These are phyloP conservation scores for Clitopilus hobsonii DNA, from an alignment of 768 basidiomycete species.

Conservation along the genomic window DNA sequence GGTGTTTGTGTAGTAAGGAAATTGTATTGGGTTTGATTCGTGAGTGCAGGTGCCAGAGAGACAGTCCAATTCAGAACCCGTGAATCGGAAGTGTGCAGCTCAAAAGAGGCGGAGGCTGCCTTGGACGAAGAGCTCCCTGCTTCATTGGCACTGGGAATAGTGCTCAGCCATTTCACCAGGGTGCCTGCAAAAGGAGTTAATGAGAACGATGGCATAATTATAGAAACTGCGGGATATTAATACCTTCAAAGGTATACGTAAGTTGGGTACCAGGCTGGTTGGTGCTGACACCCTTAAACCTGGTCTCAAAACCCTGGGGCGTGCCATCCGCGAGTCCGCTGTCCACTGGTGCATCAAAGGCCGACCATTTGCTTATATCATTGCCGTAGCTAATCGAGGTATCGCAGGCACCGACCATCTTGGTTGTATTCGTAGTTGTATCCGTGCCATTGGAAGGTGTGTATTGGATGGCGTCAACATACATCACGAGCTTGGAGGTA, in stretches of 20 bases:
- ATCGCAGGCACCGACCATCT: background rate
- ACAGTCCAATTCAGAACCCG: background rate
- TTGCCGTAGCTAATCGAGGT: background rate
- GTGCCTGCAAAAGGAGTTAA: background rate
- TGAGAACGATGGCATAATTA: background rate
- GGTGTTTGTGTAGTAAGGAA: background rate
- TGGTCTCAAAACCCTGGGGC: background rate
- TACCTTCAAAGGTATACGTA: background rate
- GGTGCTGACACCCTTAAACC: background rate
- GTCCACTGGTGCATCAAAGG: background rate
- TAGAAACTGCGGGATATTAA: background rate
- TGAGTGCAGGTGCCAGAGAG: background rate
- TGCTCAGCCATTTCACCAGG: background rate
- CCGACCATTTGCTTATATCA: background rate
- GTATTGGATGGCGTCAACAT: background rate
- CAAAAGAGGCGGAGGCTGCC: background rate
- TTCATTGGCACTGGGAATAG: background rate
- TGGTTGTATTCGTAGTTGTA: background rate
- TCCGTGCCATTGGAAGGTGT: background rate
- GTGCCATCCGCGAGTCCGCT: background rate
- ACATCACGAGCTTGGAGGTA: background rate
- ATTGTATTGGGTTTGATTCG: background rate
- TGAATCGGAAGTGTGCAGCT: background rate
- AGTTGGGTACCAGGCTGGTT: background rate
- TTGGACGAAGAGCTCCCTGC: background rate